Evolutionary conservation across 1,284 basidiomycete species (phyloP), one percentile per base, ranked within the genome.

Genomic region (Coniferiporia weirii): DNA sequence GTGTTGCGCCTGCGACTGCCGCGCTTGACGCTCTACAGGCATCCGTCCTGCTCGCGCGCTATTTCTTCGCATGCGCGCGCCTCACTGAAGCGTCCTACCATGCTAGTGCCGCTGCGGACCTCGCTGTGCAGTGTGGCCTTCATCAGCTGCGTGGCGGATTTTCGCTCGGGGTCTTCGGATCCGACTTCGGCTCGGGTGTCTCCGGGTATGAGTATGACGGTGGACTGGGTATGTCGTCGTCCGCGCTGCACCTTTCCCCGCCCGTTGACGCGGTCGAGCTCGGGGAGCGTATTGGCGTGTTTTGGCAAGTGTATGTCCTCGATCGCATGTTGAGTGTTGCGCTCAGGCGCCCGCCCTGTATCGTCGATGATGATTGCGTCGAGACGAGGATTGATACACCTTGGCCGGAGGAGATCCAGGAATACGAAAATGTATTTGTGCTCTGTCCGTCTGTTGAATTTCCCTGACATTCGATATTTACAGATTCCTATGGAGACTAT

Each of bases 81-180:
- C 72, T 85, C 4, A 70, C 85, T 19, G 89, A 91, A 67, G 88
- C 88, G 7, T 83, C 83, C 65, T 87, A 85, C 67, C 84, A 90
- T 67, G 80, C 82, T 0, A 83, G 82, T 61, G 81, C 84, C 0
- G 88, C 87, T 0, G 82, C 84, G 1, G 77, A 84, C 12, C 72
- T 91, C 49, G 81, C 83, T 10, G 71, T 88, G 22, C 87, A 89
- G 65, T 84, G 78, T 65, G 83, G 84, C 7, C 77, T 90, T 47
- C 83, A 87, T 65, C 78, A 79, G 52, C 70, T 27, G 27, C 27
- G 27, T 27, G 27, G 27, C 27, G 27, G 27, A 27, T 27, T 27
- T 5, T 27, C 27, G 27, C 27, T 27, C 27, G 27, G 27, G 27
- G 27, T 27, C 5, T 27, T 27, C 27, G 27, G 27, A 2, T 27